Base-by-base conservation (phyloP, 768 basidiomycete genomes). In the Tricholoma terreum region DNA sequence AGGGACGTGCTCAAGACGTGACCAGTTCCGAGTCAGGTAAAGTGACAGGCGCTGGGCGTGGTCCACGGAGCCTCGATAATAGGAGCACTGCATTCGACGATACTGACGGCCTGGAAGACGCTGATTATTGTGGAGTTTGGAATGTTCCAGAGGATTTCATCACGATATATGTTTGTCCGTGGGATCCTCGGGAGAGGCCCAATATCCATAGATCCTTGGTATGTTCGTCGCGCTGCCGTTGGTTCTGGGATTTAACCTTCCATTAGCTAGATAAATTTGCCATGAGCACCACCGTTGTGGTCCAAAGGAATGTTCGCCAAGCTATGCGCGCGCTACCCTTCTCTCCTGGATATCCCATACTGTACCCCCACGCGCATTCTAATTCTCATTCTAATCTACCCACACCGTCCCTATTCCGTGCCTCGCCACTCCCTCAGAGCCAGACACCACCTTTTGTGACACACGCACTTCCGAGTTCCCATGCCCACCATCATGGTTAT, bases 181-280 rank as follows among this genome's bases (percentile, higher is more conserved):
- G 78, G 60, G 83, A 89, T 68, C 70, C 82, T 1, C 75, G 73
- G 46, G 88, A 91, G 67, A 75, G 86, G 56, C 90, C 92, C 0
- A 68, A 74, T 0, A 80, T 93, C 51, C 78, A 87, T 65, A 81
- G 82, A 58, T 79, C 75, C 61, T 70, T 92, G 68, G 90, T 91
- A 68, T 60, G 86, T 67, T 59, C 24, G 53, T 22, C 21, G 56
- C n/a, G 35, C 21, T 31, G n/a, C 24, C 45, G 38, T 57, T 62
- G 54, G 49, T 31, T 35, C 54, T 50, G 22, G 55, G 34, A 21
- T 42, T 49, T 54, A 31, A 56, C 51, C 15, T 63, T 38, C 31
- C 35, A 33, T 30, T 40, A 92, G 90, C 77, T 93, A 12, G 89
- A 93, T 67, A 82, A 80, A 63, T 92, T 93, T 67, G 79, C 89